Evolutionary conservation across 768 basidiomycete species (phyloP).

Genomic region (Guyanaporus albipodus): DNA sequence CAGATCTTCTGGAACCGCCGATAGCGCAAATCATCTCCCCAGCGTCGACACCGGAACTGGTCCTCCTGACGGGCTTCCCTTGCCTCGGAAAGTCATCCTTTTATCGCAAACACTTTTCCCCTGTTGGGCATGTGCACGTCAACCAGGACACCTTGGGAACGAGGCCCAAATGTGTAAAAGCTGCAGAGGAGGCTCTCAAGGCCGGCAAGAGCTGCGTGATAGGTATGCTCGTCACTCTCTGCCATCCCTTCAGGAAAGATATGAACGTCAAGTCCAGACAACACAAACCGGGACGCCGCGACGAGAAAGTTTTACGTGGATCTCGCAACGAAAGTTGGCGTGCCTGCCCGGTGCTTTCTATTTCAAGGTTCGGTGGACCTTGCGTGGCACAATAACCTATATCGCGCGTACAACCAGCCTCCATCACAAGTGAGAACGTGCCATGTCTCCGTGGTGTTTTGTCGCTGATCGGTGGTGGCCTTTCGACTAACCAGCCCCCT

Average conservation of each 20-base stretch:
- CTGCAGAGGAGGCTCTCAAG: constrained; percentile 50
- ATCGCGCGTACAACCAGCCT: constrained; percentile 67
- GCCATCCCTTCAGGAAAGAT: background rate
- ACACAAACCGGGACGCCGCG: constrained; percentile 76
- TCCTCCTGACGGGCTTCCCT: constrained; percentile 61
- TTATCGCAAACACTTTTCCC: constrained; percentile 63
- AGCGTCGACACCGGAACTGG: constrained; percentile 38
- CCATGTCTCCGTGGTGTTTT: background rate
- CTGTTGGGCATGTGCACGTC: constrained; percentile 70
- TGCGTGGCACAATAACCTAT: constrained; percentile 92
- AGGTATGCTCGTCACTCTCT: constrained; percentile 42
- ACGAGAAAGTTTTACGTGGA: constrained; percentile 73
- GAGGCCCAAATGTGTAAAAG: constrained; percentile 70
- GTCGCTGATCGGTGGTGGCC: background rate
- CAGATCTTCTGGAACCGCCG: constrained; percentile 32
- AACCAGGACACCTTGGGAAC: constrained; percentile 82
- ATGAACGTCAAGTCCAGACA: constrained; percentile 49
- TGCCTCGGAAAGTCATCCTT: constrained; percentile 81
- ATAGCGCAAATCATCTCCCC: constrained; percentile 14
- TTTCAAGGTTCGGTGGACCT: constrained; percentile 77
- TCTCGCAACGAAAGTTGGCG: constrained; percentile 51
- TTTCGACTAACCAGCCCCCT: constrained; percentile 32
- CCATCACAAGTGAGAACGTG: constrained; percentile 27
- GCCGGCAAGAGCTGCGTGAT: constrained; percentile 69
- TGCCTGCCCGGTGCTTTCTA: constrained; percentile 64